Percentiles rank a stretch among this genome's conserved stretches.
Conservation (phyloP, 768 basidiomycete species). For the Boletus sp. region DNA sequence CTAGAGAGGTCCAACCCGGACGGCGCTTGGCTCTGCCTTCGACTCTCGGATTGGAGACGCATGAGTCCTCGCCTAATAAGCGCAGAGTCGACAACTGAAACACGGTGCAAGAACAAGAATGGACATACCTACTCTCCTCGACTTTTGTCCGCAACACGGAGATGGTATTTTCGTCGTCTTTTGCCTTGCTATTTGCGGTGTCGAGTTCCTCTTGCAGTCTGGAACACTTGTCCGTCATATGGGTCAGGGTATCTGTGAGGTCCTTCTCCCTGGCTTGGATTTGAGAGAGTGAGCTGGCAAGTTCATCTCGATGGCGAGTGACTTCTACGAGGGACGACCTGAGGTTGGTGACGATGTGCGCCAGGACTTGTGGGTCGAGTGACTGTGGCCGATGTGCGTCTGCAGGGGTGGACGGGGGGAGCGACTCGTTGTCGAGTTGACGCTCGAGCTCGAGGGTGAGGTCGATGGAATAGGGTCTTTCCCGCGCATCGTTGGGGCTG, state of each 20-base stretch:
- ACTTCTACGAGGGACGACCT: constrained; percentile 60
- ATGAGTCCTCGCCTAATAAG: constrained; percentile 75
- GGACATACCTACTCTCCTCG: constrained; percentile 75
- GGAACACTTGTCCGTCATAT: constrained; percentile 65
- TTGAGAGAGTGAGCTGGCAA: constrained; percentile 49
- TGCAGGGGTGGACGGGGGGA: constrained; percentile 44
- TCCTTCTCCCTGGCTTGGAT: constrained; percentile 54
- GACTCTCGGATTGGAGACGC: constrained; percentile 77
- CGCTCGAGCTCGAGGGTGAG: constrained; percentile 76
- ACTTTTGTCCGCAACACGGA: constrained; percentile 74
- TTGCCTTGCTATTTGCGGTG: constrained; percentile 46
- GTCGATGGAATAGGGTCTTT: constrained; percentile 58
- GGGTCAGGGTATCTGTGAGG: constrained; percentile 58
- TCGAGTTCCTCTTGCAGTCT: constrained; percentile 54
- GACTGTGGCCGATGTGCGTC: constrained; percentile 41
- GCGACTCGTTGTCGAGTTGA: constrained; percentile 64
- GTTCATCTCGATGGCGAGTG: constrained; percentile 69
- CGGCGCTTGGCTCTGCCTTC: constrained; percentile 54
- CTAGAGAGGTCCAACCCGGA: constrained; percentile 55
- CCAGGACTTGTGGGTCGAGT: constrained; percentile 72
- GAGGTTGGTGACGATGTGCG: constrained; percentile 72
- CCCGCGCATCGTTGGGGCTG: constrained; percentile 12
- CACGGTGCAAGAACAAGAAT: neutral
- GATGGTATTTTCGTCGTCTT: constrained; percentile 78
- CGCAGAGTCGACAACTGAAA: constrained; percentile 4